Conservation (phyloP, 2,329 filamentous ascomycete species). For the Colletotrichum sp. region DNA sequence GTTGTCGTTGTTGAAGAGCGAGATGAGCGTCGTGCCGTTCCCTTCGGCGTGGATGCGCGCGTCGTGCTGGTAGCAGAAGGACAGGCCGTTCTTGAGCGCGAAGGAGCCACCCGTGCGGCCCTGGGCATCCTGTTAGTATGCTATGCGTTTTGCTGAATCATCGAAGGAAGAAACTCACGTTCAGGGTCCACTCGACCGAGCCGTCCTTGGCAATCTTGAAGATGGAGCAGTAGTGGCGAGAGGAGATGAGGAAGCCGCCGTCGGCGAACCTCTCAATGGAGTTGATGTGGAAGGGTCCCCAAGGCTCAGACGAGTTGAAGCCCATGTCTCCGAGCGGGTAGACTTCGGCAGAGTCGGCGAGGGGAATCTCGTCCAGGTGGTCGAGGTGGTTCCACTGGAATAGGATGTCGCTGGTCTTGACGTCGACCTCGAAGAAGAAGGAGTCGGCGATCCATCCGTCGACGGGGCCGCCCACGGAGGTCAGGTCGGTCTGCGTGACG, state of each 20-base stretch:
- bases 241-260: constrained; percentile 61
- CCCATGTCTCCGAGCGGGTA: constrained; percentile 28
- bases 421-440: constrained; percentile 47
- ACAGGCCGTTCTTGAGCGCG: constrained; percentile 28
- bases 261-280: constrained; percentile 55
- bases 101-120: constrained; percentile 17
- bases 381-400: constrained; percentile 46
- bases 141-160: rapidly evolving
- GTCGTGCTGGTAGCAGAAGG: constrained; percentile 39
- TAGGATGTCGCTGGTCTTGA: constrained; percentile 41
- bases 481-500: constrained; percentile 28
- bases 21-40: constrained; percentile 27
- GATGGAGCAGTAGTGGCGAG: constrained; percentile 52
- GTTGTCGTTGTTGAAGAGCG: constrained; percentile 41
- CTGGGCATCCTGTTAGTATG: background rate
- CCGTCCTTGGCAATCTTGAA: constrained; percentile 40
- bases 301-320: constrained; percentile 37
- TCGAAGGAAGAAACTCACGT: background rate
- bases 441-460: constrained; percentile 37
- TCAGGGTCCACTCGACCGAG: constrained; percentile 28
- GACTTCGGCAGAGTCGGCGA: background rate
- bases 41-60: constrained; percentile 31
- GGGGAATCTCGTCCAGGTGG: constrained; percentile 25
- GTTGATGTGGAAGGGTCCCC: constrained; percentile 65
- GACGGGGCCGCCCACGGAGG: constrained; percentile 25